Conservation (phyloP, 148 eudicot species). For the Camellia japonica region DNA sequence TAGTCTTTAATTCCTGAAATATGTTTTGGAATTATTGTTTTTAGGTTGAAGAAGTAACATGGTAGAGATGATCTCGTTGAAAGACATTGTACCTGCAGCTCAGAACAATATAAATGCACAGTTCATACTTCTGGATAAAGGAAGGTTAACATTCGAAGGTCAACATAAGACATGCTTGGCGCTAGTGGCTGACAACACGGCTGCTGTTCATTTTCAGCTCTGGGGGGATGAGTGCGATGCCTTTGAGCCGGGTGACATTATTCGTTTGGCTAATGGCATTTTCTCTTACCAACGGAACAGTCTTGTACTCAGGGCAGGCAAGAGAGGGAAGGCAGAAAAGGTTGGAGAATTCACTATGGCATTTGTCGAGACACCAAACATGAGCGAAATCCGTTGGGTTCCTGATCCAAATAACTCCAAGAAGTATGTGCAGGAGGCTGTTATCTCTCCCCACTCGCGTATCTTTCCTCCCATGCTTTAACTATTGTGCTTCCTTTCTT, state of each 20-base stretch:
- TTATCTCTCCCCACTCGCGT: slow-evolving; percentile 42
- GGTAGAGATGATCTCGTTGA: slow-evolving; percentile 34
- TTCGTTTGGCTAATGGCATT: slow-evolving; percentile 53
- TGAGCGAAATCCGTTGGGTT: slow-evolving; percentile 83
- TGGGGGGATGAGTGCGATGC: slow-evolving; percentile 88
- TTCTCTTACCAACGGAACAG: slow-evolving; percentile 66
- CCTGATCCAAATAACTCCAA: slow-evolving; percentile 49
- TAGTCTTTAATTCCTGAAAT: neutral
- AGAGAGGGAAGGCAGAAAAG: slow-evolving; percentile 67
- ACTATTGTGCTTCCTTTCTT: neutral
- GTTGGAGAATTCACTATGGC: slow-evolving; percentile 74
- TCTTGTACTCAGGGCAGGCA: slow-evolving; percentile 71
- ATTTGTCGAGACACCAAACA: slow-evolving; percentile 77
- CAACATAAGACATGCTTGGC: slow-evolving; percentile 58
- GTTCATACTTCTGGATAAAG: slow-evolving; percentile 80
- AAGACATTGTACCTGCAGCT: slow-evolving; percentile 70
- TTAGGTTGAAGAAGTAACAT: slow-evolving; percentile 13
- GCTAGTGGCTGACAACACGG: slow-evolving; percentile 90
- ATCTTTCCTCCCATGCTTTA: slow-evolving; percentile 40
- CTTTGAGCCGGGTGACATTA: slow-evolving; percentile 67
- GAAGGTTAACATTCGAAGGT: slow-evolving; percentile 43
- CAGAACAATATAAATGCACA: slow-evolving; percentile 62
- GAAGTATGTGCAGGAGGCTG: slow-evolving; percentile 45
- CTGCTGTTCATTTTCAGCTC: slow-evolving; percentile 81
- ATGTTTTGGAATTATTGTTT: neutral